Conservation (phyloP, 768 basidiomycete species). For the Mycena maculata region DNA sequence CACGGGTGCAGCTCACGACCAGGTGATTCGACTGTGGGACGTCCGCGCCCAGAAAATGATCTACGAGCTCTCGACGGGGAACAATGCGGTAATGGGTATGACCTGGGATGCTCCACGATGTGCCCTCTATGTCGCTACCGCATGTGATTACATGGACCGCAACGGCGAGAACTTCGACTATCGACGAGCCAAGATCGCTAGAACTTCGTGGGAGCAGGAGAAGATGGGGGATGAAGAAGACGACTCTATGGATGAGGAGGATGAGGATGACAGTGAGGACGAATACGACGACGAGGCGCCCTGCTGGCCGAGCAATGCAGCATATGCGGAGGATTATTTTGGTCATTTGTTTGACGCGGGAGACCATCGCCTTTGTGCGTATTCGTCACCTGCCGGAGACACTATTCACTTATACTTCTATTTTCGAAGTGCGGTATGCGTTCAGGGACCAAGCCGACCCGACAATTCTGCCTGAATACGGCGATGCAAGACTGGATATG, state of each 20-base stretch:
- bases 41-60: constrained; percentile 45
- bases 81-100: constrained; percentile 45
- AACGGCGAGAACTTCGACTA: constrained; percentile 41
- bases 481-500: background rate
- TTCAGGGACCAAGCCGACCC: constrained; percentile 23
- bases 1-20: constrained; percentile 39
- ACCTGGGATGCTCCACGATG: constrained; percentile 42
- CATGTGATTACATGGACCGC: constrained; percentile 44
- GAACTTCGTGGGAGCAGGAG: background rate
- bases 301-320: constrained; percentile 25
- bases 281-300: background rate
- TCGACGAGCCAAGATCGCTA: constrained; percentile 36
- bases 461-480: constrained; percentile 21
- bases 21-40: constrained; percentile 52
- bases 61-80: constrained; percentile 53
- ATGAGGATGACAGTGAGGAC: constrained; percentile 9
- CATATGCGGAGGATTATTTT: constrained; percentile 18
- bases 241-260: background rate
- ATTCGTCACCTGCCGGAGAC: background rate
- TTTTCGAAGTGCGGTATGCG: constrained; percentile 21
- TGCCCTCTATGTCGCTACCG: constrained; percentile 46
- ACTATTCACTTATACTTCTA: background rate
- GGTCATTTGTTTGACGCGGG: constrained; percentile 28
- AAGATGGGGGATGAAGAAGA: background rate
- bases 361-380: constrained; percentile 23